Base-by-base conservation (phyloP, 257 asterid genomes). In the Salvia rosmarinus region DNA sequence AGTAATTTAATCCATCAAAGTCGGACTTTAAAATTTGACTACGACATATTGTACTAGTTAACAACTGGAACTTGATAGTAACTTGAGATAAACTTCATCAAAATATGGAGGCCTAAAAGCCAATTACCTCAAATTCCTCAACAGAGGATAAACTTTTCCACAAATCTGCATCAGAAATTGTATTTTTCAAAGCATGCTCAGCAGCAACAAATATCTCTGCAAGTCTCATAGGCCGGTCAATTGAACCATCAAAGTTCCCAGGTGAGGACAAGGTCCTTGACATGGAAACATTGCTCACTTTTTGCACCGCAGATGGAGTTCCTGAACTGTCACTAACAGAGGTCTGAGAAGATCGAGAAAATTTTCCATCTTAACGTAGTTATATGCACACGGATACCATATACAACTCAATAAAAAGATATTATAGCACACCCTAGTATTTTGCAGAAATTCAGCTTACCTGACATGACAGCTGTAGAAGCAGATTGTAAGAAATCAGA, bases 141-240 rank as follows among this genome's bases (percentile, higher is more conserved):
- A 85, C 75, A 67, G 97, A 85, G 71, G 99, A 89, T 75, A 95
- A 77, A n/a, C 92, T 88, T 82, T 85, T 85, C 84, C 78, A 73
- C 69, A 95, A 64, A 66, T 88, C 84, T 16, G 76, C 79, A 78
- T 88, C 90, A 74, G 99, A 89, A 64, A 91, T 84, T 47, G 97
- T 91, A 70, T 56, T 85, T 80, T 67, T 81, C 70, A 95, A 84
- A 78, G 98, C 96, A 88, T 88, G 96, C 85, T 95, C 97, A 35
- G 99, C 90, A 76, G 98, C 92, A 65, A 91, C 99, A 76, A 75
- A 83, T 73, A 91, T 91, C 85, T 95, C 99, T 23, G 97, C 96
- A 74, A 95, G 94, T 81, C 95, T 86, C 99, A 95, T 86, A 57
- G 97, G 99, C 32, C 96, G 93, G 81, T 84, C 90, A 79, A 88